Base-by-base conservation (phyloP, 2,329 filamentous ascomycete genomes). In the Thielaviopsis punctulata region DNA sequence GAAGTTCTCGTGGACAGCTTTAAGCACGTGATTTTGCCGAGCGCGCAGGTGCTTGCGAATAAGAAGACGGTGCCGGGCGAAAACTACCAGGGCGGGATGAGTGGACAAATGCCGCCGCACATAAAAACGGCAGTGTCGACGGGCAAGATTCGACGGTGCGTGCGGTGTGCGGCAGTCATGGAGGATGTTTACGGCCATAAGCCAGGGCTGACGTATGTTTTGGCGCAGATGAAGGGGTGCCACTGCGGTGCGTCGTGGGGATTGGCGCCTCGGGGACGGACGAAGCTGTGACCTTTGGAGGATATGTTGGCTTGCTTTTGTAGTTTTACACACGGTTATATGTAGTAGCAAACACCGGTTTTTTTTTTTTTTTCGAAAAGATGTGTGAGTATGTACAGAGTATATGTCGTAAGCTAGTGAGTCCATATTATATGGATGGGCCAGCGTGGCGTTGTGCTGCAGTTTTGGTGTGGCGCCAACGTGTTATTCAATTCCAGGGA, bases 151-250 rank as follows among this genome's bases (percentile, higher is more conserved):
- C 45, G 53, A 9, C 49, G 53, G n/a, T 55, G 53, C 50, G 74
- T 75, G 19, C 69, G 81, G 39, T 85, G 81, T 62, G 72, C 76
- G 45, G 70, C 75, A 48, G 70, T 82, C n/a, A 82, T 83, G 69
- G 79, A 81, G 59, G 79, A 84, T 56, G 65, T 75, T 0, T 64
- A 62, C 24, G 68, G 64, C 13, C 64, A 64, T 22, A 67, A 68
- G 55, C 69, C 75, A 0, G 76, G 74, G 1, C 69, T 73, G 53
- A 69, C 66, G 3, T 77, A 77, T 61, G 66, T 79, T 33, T 60
- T 79, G 45, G 65, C 66, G 12, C 75, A 78, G 60, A 73, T 77
- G 62, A 66, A 73, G 22, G 70, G 69, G 59, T 80, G 76, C 55
- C 68, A 68, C 4, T 80, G 76, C 56, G 71, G 72, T 7, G 76